These are phyloP conservation scores for Cordyceps tenuipes DNA, from an alignment of 2,329 filamentous ascomycete species.

Conservation along the genomic window DNA sequence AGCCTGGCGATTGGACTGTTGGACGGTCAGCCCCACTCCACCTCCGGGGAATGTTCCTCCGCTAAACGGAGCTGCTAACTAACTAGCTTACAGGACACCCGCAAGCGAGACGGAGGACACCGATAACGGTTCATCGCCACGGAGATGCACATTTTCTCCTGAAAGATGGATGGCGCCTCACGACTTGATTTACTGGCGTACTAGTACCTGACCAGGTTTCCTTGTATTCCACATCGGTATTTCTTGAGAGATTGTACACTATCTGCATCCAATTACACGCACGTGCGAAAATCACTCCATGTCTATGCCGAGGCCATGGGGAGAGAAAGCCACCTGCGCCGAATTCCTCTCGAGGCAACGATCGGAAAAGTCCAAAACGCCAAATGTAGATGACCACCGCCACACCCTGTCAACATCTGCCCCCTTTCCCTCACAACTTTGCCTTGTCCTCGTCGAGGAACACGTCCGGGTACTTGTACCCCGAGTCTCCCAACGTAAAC, in stretches of 20 bases:
- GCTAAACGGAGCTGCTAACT: background rate
- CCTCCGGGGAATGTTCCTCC: background rate
- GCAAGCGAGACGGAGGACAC: slow-evolving; percentile 1
- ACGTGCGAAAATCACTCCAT: background rate
- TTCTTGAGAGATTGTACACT: background rate
- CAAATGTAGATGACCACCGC: background rate
- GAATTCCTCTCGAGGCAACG: background rate
- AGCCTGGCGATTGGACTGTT: background rate
- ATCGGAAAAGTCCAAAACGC: background rate
- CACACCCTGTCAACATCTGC: background rate
- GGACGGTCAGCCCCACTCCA: background rate
- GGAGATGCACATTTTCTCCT: slow-evolving; percentile 1
- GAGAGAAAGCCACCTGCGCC: background rate
- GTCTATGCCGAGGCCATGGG: background rate
- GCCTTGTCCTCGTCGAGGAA: slow-evolving; percentile 26
- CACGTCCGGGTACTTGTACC: slow-evolving; percentile 47
- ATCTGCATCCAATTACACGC: background rate
- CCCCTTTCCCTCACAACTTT: slow-evolving; percentile 28
- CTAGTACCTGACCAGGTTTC: too few species aligned
- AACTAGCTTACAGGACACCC: too few species aligned
- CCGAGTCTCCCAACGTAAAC: slow-evolving; percentile 34
- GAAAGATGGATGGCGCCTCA: background rate
- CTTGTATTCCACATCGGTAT: background rate
- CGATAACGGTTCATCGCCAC: background rate
- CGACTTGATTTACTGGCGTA: background rate